These are phyloP conservation scores for Jaenimonas drosophilae DNA, from an alignment of 208 protist genomes.

Conservation along the genomic window DNA sequence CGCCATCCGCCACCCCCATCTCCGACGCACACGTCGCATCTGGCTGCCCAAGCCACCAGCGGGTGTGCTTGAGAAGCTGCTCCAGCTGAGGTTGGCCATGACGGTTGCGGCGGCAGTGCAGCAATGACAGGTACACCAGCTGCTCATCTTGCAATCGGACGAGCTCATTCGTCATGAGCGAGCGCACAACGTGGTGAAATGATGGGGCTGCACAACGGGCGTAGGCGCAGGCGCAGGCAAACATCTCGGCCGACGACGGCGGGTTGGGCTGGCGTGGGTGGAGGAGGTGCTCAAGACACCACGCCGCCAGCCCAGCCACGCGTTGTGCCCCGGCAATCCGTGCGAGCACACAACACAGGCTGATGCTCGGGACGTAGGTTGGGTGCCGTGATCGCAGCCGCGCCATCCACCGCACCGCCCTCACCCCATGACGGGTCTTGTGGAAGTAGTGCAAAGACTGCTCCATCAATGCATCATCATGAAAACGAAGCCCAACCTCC, in stretches of 20 bases:
- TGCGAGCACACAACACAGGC: conserved; percentile 7
- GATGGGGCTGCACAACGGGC: conserved; percentile 46
- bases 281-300: conserved; percentile 23
- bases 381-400: conserved; percentile 8
- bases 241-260: conserved; percentile 37
- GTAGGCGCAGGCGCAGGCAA: conserved; percentile 40
- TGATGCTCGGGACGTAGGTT: conserved; percentile 16
- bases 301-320: conserved; percentile 16
- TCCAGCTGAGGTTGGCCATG: conserved; percentile 32
- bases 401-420: conserved; percentile 6
- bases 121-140: conserved; percentile 41
- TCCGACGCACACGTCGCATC: background rate
- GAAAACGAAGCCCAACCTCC: background rate
- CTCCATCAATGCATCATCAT: conserved; percentile 17
- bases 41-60: background rate
- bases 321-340: conserved; percentile 10
- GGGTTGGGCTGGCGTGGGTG: conserved; percentile 13
- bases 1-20: no score
- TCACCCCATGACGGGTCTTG: conserved; percentile 11
- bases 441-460: conserved; percentile 9
- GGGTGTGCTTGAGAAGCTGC: conserved; percentile 10
- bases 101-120: conserved; percentile 43
- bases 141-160: conserved; percentile 41
- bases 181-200: conserved; percentile 47
- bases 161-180: conserved; percentile 37